Base-by-base conservation (phyloP, 495 filamentous ascomycete species). In the Aspergillus haitiensis region DNA sequence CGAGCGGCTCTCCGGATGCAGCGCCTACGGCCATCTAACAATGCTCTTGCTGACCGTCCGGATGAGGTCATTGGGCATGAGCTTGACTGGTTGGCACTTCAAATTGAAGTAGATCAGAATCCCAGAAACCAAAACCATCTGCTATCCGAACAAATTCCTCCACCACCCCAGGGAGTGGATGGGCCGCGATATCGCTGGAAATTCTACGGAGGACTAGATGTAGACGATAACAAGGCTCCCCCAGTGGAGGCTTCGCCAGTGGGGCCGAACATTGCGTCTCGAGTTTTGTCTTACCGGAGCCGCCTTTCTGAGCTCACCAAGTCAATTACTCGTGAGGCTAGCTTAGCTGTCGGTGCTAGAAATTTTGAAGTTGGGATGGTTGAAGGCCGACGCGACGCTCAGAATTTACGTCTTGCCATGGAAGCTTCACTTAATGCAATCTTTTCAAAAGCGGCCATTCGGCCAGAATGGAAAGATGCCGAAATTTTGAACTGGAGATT, bases 61-160 rank as follows among this genome's bases (percentile, higher is more conserved):
- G 59, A 62, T 11, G 46, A 52, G n/a, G n/a, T 62, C 36, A 6
- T 52, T 16, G 60, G 60, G 2, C 60, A 62, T n/a, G 60, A 62
- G 47, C 48, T 62, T 5, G 60, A 62, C 37, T 62, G 53, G 59
- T 52, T 56, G n/a, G 59, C 59, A 35, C 21, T 27, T 27, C 1
- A 27, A 27, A 27, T 27, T 3, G 21, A 3, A 3, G 21, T 3
- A 3, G 21, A 27, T 27, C 21, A 3, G 21, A 1, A 1, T 27
- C 21, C 21, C 3, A 3, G 21, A 27, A 3, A 27, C 21, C 21
- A 3, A 27, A 27, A 27, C 21, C 1, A 27, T 27, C 21, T 3
- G 21, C 21, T 3, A 27, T 27, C 21, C 21, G 3, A 27, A 1
- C 21, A 27, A 27, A 27, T 1, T 27, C 21, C 21, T 27, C 21